Conservation (phyloP, 345 rosid genomes). For the Arabis hirsuta region DNA sequence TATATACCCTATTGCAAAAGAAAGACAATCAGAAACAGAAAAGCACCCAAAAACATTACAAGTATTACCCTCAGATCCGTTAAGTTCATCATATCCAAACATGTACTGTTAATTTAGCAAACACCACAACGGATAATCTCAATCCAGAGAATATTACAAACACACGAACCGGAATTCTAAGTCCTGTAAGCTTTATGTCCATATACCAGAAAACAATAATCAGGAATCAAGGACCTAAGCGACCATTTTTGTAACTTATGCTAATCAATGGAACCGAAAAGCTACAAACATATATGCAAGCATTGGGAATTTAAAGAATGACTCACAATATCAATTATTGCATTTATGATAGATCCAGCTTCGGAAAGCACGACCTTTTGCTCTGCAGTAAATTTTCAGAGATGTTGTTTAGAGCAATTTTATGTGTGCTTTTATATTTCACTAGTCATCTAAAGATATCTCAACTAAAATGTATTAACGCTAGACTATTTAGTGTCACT, state of each 20-base stretch:
- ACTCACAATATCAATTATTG: slow-evolving; percentile 93
- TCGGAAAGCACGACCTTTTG: slow-evolving; percentile 81
- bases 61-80: slow-evolving; percentile 12
- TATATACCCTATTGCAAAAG: neutral
- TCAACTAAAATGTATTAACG: neutral
- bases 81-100: slow-evolving; percentile 4
- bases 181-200: slow-evolving; percentile 61
- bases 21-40: neutral
- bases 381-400: slow-evolving; percentile 57
- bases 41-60: slow-evolving; percentile 15
- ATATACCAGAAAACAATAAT: slow-evolving; percentile 29
- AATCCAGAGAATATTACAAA: slow-evolving; percentile 24
- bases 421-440: neutral
- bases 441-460: neutral
- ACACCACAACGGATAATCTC: neutral
- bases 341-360: slow-evolving; percentile 82
- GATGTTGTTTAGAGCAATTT: slow-evolving; percentile 19
- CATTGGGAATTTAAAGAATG: slow-evolving; percentile 8
- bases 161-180: slow-evolving; percentile 11
- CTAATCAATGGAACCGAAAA: slow-evolving; percentile 14
- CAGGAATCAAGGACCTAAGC: slow-evolving; percentile 28
- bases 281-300: slow-evolving; percentile 38
- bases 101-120: neutral
- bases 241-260: neutral
- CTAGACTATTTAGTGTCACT: neutral